These are phyloP conservation scores for Alternaria viburni DNA, from an alignment of 2,329 filamentous ascomycete genomes.

Conservation along the genomic window DNA sequence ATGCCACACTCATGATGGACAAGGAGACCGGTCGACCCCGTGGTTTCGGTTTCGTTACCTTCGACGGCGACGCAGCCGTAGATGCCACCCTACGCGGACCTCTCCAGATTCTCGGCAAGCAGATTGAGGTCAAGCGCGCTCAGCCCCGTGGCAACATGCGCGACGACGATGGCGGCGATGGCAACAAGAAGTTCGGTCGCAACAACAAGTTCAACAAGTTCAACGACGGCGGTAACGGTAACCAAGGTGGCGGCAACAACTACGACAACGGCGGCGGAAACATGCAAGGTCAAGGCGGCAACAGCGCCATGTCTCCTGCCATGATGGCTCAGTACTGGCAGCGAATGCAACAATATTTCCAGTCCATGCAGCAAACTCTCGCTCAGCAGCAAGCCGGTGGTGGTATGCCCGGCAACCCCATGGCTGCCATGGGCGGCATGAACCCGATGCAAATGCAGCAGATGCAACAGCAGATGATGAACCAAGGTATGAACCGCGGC, in stretches of 20 bases:
- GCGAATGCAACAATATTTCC: constrained; percentile 96
- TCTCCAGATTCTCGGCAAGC: constrained; percentile 91
- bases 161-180: constrained; percentile 79
- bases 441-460: constrained; percentile 61
- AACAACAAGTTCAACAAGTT: constrained; percentile 48
- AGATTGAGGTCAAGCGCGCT: constrained; percentile 97
- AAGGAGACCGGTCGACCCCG: constrained; percentile 97
- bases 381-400: constrained; percentile 56
- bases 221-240: constrained; percentile 49
- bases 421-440: constrained; percentile 62
- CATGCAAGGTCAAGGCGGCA: constrained; percentile 48
- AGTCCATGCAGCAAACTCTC: constrained; percentile 93
- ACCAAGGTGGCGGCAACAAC: constrained; percentile 49
- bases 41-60: constrained; percentile 97
- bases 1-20: constrained; percentile 99
- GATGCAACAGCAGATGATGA: constrained; percentile 48
- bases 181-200: constrained; percentile 56
- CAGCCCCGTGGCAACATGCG: constrained; percentile 93
- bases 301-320: constrained; percentile 82
- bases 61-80: constrained; percentile 93
- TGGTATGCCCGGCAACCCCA: constrained; percentile 44
- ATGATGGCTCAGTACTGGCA: constrained; percentile 99
- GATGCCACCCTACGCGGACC: constrained; percentile 86
- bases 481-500: constrained; percentile 35
- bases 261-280: constrained; percentile 57